phyloP scores from a whole-genome alignment of 352 stramenopile species.

The Peronospora tabacina region DNA sequence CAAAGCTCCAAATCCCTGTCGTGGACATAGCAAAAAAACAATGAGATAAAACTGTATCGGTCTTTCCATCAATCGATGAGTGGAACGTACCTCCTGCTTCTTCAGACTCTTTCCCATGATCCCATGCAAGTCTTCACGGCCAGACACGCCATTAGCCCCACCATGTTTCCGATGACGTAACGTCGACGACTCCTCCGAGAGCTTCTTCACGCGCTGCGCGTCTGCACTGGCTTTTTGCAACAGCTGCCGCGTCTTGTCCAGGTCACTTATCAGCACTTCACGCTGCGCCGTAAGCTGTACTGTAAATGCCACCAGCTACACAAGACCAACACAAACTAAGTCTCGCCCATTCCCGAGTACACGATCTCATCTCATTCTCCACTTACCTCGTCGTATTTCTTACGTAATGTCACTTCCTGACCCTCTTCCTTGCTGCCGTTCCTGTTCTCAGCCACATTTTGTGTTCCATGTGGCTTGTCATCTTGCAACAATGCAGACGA shows the following conservation, averaged over 20 bases:
- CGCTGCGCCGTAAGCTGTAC: conserved; percentile 82
- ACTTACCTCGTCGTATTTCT: conserved; percentile 87
- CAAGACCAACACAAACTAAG: background rate
- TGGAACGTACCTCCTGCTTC: conserved; percentile 43
- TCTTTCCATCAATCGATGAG: background rate
- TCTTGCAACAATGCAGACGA: conserved; percentile 59
- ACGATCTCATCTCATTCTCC: background rate
- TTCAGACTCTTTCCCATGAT: conserved; percentile 34
- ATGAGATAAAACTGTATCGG: background rate
- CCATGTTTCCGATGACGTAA: conserved; percentile 71
- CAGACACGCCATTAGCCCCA: conserved; percentile 10
- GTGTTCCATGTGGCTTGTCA: conserved; percentile 20
- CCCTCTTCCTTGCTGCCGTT: conserved; percentile 45
- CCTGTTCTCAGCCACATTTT: conserved; percentile 23
- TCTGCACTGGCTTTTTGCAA: conserved; percentile 66
- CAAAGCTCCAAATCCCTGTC: conserved; percentile 66
- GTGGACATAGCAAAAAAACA: background rate
- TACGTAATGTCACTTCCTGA: conserved; percentile 61
- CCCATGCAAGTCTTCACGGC: conserved; percentile 32
- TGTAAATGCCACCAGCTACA: conserved; percentile 80
- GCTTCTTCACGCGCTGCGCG: conserved; percentile 52
- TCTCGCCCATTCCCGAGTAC: background rate
- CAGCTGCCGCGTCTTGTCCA: conserved; percentile 72
- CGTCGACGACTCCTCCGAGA: conserved; percentile 45
- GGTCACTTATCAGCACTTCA: conserved; percentile 75